A percentile compares a stretch with the other conserved stretches of the same genome.
Evolutionary conservation across 2,329 filamentous ascomycete genomes (phyloP).

Genomic region (Diaporthe citriasiana): DNA sequence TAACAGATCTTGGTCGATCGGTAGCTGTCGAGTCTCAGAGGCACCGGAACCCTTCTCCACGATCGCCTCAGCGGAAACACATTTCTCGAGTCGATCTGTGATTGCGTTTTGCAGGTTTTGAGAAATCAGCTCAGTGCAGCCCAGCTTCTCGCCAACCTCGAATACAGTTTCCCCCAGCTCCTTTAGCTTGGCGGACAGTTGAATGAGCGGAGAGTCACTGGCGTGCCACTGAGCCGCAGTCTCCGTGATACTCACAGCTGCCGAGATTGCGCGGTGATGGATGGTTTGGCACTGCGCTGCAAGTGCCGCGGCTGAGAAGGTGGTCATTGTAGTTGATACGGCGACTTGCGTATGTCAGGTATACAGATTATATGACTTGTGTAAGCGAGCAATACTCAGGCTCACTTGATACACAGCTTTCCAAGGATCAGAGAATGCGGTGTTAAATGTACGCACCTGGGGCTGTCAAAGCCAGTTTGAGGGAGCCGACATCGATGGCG

Average conservation of each 20-base stretch:
- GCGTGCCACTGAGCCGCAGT: neutral
- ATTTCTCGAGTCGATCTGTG: conserved; percentile 2
- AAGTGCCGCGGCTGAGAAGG: conserved; percentile 15
- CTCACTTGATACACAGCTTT: neutral
- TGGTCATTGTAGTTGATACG: neutral
- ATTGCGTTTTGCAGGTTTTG: neutral
- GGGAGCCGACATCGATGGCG: neutral
- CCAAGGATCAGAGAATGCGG: neutral
- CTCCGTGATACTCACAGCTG: neutral
- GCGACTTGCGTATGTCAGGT: neutral
- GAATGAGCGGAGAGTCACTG: neutral
- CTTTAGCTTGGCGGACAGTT: neutral
- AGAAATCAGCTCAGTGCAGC: neutral
- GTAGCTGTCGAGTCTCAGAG: neutral
- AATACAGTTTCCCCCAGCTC: neutral
- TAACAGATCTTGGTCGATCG: neutral
- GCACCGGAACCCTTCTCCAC: neutral
- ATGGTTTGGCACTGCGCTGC: neutral
- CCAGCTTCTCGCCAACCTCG: neutral
- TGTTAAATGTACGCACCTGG: neutral
- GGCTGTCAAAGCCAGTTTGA: neutral
- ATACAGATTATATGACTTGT: too few species aligned
- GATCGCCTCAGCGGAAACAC: neutral
- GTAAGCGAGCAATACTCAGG: neutral
- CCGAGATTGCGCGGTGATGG: neutral